Conservation (phyloP, 163 green algal genomes). For the Prototheca cutis region DNA sequence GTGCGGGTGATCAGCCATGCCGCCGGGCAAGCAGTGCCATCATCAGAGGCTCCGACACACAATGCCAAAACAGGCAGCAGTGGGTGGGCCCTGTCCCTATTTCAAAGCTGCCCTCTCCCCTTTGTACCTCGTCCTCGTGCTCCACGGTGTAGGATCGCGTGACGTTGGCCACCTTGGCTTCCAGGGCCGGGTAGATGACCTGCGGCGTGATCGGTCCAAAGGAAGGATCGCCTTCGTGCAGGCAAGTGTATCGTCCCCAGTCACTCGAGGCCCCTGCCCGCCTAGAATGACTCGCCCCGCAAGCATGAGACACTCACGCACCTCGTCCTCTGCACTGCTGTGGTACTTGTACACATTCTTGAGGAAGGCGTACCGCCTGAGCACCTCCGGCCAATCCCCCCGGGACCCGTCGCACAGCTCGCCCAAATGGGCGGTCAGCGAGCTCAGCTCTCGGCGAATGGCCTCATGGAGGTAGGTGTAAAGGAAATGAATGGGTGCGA, state of each 20-base stretch:
- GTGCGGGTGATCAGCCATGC: too few relatives aligned
- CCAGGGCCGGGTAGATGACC: conserved; percentile 83
- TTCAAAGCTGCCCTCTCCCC: neutral
- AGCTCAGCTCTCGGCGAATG: conserved; percentile 64
- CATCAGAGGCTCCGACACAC: too few relatives aligned
- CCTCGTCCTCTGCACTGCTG: conserved; percentile 85
- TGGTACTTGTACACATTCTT: conserved; percentile 87
- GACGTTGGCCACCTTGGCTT: conserved; percentile 82
- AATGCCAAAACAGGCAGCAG: neutral
- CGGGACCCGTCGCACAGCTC: neutral
- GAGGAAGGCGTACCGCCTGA: conserved; percentile 60
- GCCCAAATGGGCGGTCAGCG: conserved; percentile 26
- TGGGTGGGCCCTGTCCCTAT: neutral
- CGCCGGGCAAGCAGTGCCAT: too few relatives aligned
- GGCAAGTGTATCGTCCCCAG: neutral
- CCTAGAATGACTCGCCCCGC: neutral
- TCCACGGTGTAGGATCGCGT: conserved; percentile 82
- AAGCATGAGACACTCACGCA: conserved; percentile 14
- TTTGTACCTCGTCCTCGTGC: conserved; percentile 71
- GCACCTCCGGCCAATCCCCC: neutral
- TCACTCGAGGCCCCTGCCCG: neutral
- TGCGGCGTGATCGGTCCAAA: too few relatives aligned
- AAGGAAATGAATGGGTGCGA: conserved; percentile 65
- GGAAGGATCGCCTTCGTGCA: too few relatives aligned
- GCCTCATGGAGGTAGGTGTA: conserved; percentile 77